These are phyloP conservation scores for Nannochloris sp. DNA, from an alignment of 139 green algal species.

Conservation along the genomic window DNA sequence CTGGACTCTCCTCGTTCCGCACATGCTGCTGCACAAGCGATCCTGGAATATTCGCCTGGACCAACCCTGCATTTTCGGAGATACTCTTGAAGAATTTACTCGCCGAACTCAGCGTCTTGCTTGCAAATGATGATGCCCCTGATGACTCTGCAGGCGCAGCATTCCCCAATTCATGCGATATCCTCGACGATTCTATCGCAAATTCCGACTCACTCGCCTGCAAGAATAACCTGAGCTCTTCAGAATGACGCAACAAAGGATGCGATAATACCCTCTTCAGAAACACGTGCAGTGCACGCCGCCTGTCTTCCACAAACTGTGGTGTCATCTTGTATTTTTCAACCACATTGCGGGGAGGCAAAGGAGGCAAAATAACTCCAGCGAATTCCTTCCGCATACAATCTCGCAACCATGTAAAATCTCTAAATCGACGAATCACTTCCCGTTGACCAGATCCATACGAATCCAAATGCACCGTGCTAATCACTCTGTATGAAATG, in stretches of 20 bases:
- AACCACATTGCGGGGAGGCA: conserved; percentile 87
- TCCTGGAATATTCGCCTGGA: not conserved
- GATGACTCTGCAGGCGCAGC: not conserved
- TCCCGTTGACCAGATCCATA: conserved; percentile 37
- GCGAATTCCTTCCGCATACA: conserved; percentile 64
- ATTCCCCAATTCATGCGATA: not conserved
- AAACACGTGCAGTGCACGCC: conserved; percentile 72
- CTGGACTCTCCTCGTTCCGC: not conserved
- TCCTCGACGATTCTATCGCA: conserved; percentile 56
- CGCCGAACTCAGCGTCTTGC: conserved; percentile 13
- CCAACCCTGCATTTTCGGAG: conserved; percentile 3
- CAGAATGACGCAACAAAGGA: conserved; percentile 52
- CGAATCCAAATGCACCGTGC: conserved; percentile 28
- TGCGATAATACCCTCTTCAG: conserved; percentile 67
- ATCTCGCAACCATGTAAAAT: conserved; percentile 82
- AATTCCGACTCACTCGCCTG: conserved; percentile 76
- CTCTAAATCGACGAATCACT: conserved; percentile 82
- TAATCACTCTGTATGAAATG: conserved; percentile 65
- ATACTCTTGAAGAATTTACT: conserved; percentile 13
- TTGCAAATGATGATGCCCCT: conserved; percentile 2
- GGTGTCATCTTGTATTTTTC: conserved; percentile 83
- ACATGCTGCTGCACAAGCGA: no score
- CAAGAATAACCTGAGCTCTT: conserved; percentile 70
- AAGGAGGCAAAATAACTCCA: conserved; percentile 79
- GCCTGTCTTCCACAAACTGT: conserved; percentile 85